phyloP scores from a whole-genome alignment of 2,329 filamentous ascomycete species.

The Calonectria montana region DNA sequence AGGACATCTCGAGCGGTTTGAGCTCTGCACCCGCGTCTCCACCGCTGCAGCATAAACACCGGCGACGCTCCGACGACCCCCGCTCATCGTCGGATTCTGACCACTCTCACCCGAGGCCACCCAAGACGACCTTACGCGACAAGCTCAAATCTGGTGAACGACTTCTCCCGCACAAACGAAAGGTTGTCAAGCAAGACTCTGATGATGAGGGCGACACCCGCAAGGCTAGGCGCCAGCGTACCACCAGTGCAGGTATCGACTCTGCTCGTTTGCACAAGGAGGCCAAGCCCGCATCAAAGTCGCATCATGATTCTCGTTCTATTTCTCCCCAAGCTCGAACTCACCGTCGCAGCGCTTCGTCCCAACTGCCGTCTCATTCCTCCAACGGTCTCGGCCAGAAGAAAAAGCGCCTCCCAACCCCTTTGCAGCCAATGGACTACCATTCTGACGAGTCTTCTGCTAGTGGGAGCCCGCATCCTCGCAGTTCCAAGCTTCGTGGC shows the following conservation, averaged over 20 bases:
- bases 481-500: constrained; percentile 67
- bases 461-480: constrained; percentile 69
- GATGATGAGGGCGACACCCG: constrained; percentile 67
- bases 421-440: constrained; percentile 72
- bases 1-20: constrained; percentile 66
- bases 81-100: constrained; percentile 68
- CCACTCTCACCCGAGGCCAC: constrained; percentile 54
- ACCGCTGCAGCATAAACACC: constrained; percentile 49
- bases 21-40: constrained; percentile 71
- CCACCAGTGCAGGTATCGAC: constrained; percentile 57
- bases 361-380: constrained; percentile 67
- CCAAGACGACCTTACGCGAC: constrained; percentile 60
- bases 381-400: constrained; percentile 68
- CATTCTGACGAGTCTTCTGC: constrained; percentile 75
- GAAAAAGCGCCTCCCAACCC: constrained; percentile 71
- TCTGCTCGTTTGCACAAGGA: constrained; percentile 47
- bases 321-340: constrained; percentile 68
- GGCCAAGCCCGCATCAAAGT: constrained; percentile 46
- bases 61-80: constrained; percentile 52
- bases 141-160: constrained; percentile 61
- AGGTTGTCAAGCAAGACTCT: constrained; percentile 64
- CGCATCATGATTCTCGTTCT: constrained; percentile 58
- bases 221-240: constrained; percentile 65
- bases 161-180: constrained; percentile 63
- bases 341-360: constrained; percentile 74